Conservation (phyloP, 306 rosid species). For the Quercus parvula region DNA sequence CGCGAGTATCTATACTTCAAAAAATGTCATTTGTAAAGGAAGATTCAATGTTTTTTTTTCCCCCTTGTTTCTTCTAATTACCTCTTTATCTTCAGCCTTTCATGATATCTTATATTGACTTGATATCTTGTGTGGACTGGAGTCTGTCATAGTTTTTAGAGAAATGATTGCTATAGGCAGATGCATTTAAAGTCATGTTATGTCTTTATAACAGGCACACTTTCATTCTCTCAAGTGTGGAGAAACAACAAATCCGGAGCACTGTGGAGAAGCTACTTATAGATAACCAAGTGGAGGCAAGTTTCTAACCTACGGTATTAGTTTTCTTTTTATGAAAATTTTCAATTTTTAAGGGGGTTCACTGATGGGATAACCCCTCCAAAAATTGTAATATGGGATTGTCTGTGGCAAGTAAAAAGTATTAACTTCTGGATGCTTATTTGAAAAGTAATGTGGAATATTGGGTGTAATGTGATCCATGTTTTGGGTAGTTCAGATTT, state of each 20-base stretch:
- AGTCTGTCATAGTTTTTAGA: neutral
- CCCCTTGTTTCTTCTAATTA: neutral
- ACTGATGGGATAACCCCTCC: neutral
- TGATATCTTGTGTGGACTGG: too few species aligned
- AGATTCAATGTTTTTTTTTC: neutral
- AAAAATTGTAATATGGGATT: neutral
- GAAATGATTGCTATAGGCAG: constrained; percentile 10
- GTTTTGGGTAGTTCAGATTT: constrained; percentile 1
- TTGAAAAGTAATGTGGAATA: constrained; percentile 3
- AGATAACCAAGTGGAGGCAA: constrained; percentile 99
- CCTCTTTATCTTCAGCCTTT: neutral
- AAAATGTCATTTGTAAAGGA: neutral
- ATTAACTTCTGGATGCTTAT: neutral
- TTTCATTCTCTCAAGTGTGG: constrained; percentile 61
- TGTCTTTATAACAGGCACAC: constrained; percentile 72
- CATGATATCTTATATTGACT: neutral
- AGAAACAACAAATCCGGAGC: constrained; percentile 80
- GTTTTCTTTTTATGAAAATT: neutral
- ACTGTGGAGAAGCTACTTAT: constrained; percentile 86
- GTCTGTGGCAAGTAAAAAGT: neutral
- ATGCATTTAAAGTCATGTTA: constrained; percentile 8
- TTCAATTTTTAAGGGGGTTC: neutral
- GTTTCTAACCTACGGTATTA: constrained; percentile 24
- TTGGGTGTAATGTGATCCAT: constrained; percentile 9
- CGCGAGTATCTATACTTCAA: neutral